These are phyloP conservation scores for Starmerella bombicola DNA, from an alignment of 805 yeast species.

Conservation along the genomic window DNA sequence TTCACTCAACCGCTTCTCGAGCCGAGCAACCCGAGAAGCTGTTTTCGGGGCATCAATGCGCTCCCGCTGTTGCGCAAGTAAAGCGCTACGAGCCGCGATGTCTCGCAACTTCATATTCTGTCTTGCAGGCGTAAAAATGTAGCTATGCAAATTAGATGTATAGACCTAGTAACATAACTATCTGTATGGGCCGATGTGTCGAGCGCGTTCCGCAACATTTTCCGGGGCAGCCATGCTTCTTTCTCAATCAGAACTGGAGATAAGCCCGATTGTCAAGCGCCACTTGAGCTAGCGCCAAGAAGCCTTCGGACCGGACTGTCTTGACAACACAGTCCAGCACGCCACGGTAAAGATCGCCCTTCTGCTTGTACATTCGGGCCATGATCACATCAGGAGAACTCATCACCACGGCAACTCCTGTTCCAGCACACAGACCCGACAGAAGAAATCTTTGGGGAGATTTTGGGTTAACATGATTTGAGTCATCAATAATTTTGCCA, in stretches of 20 bases:
- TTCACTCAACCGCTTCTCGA: slow-evolving; percentile 11
- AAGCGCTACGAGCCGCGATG: slow-evolving; percentile 12
- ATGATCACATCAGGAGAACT: slow-evolving; percentile 94
- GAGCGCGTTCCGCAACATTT: slow-evolving; percentile 47
- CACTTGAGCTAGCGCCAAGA: slow-evolving; percentile 45
- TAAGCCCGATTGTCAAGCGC: slow-evolving; percentile 32
- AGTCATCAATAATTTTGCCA: slow-evolving; percentile 46
- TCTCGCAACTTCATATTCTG: slow-evolving; percentile 7
- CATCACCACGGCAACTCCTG: slow-evolving; percentile 91
- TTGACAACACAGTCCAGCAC: slow-evolving; percentile 81
- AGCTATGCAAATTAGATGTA: too few species aligned
- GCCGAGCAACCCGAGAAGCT: slow-evolving; percentile 8
- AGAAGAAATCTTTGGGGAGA: slow-evolving; percentile 14
- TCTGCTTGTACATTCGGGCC: slow-evolving; percentile 91
- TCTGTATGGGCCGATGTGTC: too few species aligned
- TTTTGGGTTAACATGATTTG: slow-evolving; percentile 41
- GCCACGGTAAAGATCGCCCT: slow-evolving; percentile 72
- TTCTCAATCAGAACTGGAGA: slow-evolving; percentile 58
- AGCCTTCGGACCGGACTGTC: slow-evolving; percentile 75
- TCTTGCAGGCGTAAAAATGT: too few species aligned
- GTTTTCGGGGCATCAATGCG: slow-evolving; percentile 1
- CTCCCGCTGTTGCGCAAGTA: slow-evolving; percentile 6
- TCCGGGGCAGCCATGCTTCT: slow-evolving; percentile 43
- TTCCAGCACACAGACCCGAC: slow-evolving; percentile 47
- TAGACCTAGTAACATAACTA: too few species aligned